phyloP scores from a whole-genome alignment of 73 alveolate species.

The Paraurostyla sp. region DNA sequence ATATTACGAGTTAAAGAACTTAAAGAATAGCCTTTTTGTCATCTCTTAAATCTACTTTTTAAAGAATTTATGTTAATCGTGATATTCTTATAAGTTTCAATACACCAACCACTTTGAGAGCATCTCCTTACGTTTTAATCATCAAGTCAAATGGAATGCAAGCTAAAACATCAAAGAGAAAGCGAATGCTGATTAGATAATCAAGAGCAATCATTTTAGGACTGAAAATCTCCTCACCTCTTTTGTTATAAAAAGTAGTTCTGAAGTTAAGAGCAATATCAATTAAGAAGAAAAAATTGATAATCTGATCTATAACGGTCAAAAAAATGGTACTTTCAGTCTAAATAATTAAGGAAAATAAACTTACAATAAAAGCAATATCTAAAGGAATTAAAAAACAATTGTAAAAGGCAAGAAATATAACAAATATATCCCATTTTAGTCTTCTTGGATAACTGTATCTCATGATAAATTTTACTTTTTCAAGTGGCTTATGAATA shows the following conservation, averaged over 20 bases:
- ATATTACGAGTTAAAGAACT: not conserved
- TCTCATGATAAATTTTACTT: not conserved
- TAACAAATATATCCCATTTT: conserved; percentile 50
- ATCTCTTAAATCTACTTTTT: conserved; percentile 48
- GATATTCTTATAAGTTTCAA: conserved; percentile 65
- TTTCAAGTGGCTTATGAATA: not conserved
- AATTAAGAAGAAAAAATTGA: conserved; percentile 62
- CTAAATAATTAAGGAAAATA: not conserved
- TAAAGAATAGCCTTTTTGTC: conserved; percentile 44
- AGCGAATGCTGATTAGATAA: conserved; percentile 55
- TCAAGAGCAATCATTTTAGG: conserved; percentile 57
- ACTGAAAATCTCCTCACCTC: conserved; percentile 60
- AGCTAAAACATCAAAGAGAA: conserved; percentile 71
- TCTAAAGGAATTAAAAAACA: conserved; percentile 45
- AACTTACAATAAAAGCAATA: conserved; percentile 47
- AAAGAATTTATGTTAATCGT: conserved; percentile 62
- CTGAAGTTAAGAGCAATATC: conserved; percentile 76
- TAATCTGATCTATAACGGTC: conserved; percentile 55
- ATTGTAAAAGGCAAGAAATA: conserved; percentile 38
- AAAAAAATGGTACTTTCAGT: conserved; percentile 11
- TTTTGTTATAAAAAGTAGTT: conserved; percentile 62
- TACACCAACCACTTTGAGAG: conserved; percentile 46
- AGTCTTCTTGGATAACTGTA: conserved; percentile 19
- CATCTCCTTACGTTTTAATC: not conserved
- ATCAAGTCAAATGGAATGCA: conserved; percentile 62